Evolutionary conservation across 1,284 basidiomycete genomes (phyloP), one percentile per base, ranked within the genome.

Genomic region (Mycosarcoma mackinlayi): DNA sequence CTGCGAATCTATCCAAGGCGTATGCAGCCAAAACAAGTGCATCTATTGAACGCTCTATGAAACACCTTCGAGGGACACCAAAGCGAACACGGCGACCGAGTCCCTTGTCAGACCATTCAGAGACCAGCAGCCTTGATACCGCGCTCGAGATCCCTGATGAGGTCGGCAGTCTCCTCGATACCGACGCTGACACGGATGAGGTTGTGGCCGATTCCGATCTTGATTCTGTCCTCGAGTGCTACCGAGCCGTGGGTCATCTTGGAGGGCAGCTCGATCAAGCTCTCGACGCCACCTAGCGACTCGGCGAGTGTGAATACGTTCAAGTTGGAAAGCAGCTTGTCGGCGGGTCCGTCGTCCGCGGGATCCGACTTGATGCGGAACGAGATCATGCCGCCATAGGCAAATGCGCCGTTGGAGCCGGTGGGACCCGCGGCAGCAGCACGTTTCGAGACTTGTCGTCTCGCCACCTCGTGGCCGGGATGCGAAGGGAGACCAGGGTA

Each of bases 261-360:
- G 35, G 78, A 72, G 16, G 83, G 83, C 37, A 74, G 87, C 84
- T 95, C 93, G 7, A 91, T 91, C 48, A 96, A 84, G 81, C 89
- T 90, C 86, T 98, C 94, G 14, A 96, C 92, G 0, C 94, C 94
- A 3, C 94, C 94, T 6, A 97, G 84, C 44, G 88, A 90, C 86
- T 96, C 94, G 3, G 94, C 94, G 16, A 98, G 86, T 13, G 90
- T 88, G 80, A 96, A 94, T 41, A 95, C 81, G 38, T 87, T 84
- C 30, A 90, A 86, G 2, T 87, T 83, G 0, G 87, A 88, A 52
- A 96, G 84, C 85, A 97, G 93, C 69, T 82, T 85, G 59, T 90
- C 87, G 9, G 91, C 89, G 61, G 87, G 86, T 5, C 21, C 59
- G 8, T 68, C 55, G 35, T 78, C 75, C 8, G 62, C 52, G 13